Percentiles rank a stretch among this genome's conserved stretches.
Conservation (phyloP, 345 rosid genomes). For the Boechera divaricarpa region DNA sequence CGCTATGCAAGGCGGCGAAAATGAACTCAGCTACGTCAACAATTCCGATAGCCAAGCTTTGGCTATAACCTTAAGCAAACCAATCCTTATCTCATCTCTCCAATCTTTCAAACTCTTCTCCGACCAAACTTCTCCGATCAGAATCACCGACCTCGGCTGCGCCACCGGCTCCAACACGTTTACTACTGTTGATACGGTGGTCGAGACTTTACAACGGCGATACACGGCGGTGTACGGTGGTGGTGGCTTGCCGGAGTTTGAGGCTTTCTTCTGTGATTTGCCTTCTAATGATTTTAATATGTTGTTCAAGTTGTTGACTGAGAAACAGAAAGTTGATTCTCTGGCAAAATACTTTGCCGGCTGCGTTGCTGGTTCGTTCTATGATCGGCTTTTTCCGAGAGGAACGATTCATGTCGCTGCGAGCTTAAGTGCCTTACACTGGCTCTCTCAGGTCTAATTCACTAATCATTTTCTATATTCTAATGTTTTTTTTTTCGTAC, state of each 20-base stretch:
- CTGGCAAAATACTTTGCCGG: constrained; percentile 46
- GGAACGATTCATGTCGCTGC: constrained; percentile 60
- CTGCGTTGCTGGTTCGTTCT: constrained; percentile 68
- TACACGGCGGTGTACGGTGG: constrained; percentile 44
- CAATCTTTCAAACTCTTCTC: constrained; percentile 48
- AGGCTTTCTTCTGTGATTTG: constrained; percentile 62
- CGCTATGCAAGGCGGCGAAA: constrained; percentile 70
- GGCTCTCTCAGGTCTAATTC: constrained; percentile 62
- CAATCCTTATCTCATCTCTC: constrained; percentile 57
- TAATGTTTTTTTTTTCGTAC: not conserved
- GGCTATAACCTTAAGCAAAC: constrained; percentile 58
- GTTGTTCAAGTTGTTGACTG: constrained; percentile 48
- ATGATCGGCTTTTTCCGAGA: constrained; percentile 57
- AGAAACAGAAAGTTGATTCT: constrained; percentile 23
- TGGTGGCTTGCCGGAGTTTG: constrained; percentile 54
- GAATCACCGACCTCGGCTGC: constrained; percentile 64
- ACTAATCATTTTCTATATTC: constrained; percentile 1
- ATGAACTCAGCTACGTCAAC: constrained; percentile 60
- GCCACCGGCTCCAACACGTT: constrained; percentile 65
- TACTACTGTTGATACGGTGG: constrained; percentile 51
- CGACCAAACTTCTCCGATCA: constrained; percentile 38
- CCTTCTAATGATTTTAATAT: constrained; percentile 67
- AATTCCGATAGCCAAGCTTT: constrained; percentile 60
- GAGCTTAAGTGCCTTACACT: constrained; percentile 69
- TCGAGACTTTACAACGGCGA: constrained; percentile 49